Conservation (phyloP, 352 stramenopile species). For the Pythium oligandrum region DNA sequence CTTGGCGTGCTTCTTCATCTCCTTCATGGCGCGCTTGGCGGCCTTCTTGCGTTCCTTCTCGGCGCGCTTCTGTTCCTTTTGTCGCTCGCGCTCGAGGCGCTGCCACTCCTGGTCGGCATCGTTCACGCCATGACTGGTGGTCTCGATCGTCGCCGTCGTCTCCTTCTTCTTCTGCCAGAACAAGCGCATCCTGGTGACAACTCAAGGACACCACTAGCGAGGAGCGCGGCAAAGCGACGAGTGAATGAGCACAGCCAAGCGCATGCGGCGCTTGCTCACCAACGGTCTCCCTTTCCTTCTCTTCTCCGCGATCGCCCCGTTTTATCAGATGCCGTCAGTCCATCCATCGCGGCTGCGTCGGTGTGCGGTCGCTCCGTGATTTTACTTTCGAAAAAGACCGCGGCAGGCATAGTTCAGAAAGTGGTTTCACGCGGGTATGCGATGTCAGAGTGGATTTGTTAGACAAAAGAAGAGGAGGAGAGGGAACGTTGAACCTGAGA, state of each 20-base stretch:
- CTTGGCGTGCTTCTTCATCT: slow-evolving; percentile 17
- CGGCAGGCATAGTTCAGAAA: background rate
- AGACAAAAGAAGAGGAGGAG: background rate
- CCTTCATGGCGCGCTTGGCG: slow-evolving; percentile 14
- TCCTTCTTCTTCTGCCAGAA: slow-evolving; percentile 7
- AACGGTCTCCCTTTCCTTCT: no score
- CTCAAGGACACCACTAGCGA: background rate
- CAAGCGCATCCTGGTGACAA: background rate
- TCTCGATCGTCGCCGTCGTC: background rate
- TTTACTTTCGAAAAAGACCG: background rate
- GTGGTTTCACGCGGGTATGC: background rate
- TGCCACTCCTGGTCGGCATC: slow-evolving; percentile 15
- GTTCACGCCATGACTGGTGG: no score
- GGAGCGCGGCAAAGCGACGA: background rate
- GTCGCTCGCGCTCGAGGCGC: slow-evolving; percentile 6
- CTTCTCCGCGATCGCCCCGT: background rate
- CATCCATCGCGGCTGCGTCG: slow-evolving; percentile 1
- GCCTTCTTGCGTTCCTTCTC: slow-evolving; percentile 12
- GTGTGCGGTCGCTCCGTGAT: background rate
- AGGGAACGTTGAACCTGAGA: slow-evolving; percentile 1
- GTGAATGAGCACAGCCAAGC: background rate
- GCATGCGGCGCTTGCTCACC: no score
- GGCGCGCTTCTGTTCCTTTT: slow-evolving; percentile 6
- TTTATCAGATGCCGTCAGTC: background rate
- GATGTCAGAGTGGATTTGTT: background rate